Percentiles rank a stretch among this genome's conserved stretches.
phyloP scores from a whole-genome alignment of 2,329 filamentous ascomycete species.

The Aspergillus arachidicola region DNA sequence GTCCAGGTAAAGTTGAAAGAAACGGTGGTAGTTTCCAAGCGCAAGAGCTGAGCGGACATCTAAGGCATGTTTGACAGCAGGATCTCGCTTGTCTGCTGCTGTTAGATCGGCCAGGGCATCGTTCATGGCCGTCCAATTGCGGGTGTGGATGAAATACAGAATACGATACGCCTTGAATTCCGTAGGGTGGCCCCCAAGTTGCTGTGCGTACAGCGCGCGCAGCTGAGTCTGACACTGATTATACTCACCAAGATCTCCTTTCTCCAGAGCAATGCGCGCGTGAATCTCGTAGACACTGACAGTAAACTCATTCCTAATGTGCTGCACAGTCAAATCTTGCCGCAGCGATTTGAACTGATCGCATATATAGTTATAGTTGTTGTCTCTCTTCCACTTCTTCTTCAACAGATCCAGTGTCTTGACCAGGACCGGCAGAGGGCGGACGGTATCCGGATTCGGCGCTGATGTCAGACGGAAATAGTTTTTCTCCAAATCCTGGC shows the following conservation, averaged over 20 bases:
- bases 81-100: constrained; percentile 86
- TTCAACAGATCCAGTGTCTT: constrained; percentile 87
- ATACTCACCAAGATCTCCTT: constrained; percentile 99
- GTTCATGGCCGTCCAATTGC: constrained; percentile 97
- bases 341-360: constrained; percentile 99
- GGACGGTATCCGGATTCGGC: constrained; percentile 84
- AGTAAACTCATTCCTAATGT: constrained; percentile 94
- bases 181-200: constrained; percentile 83
- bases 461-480: constrained; percentile 92
- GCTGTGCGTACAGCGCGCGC: constrained; percentile 83
- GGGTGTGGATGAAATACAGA: constrained; percentile 98
- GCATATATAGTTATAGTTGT: constrained; percentile 96
- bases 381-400: constrained; percentile 90
- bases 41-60: constrained; percentile 89
- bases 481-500: constrained; percentile 82
- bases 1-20: constrained; percentile 93
- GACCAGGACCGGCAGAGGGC: constrained; percentile 76
- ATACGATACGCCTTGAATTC: constrained; percentile 99
- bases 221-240: constrained; percentile 99
- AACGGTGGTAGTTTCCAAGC: constrained; percentile 94
- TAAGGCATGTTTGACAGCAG: constrained; percentile 84
- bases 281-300: constrained; percentile 97
- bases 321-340: constrained; percentile 97
- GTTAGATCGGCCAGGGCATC: constrained; percentile 99
- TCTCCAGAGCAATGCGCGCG: constrained; percentile 94